phyloP scores from a whole-genome alignment of 176 grass and related monocot genomes.

The Bothriochloa decipiens region DNA sequence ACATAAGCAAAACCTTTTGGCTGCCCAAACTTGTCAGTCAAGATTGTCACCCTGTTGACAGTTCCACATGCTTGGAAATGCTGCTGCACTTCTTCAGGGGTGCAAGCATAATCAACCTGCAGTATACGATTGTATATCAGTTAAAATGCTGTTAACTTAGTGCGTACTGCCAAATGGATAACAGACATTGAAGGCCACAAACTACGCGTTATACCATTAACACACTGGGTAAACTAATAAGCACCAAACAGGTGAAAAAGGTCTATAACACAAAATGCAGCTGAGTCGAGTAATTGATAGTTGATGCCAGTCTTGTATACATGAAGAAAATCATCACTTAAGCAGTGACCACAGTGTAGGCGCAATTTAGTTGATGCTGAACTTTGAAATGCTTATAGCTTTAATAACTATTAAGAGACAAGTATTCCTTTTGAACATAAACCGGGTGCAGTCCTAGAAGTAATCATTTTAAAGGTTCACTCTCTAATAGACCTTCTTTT shows the following conservation, averaged over 20 bases:
- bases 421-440: background rate
- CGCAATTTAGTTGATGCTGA: background rate
- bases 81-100: constrained; percentile 69
- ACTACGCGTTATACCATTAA: background rate
- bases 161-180: background rate
- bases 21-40: constrained; percentile 70
- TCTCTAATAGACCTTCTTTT: background rate
- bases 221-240: background rate
- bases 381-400: background rate
- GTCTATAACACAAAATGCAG: background rate
- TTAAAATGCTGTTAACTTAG: background rate
- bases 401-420: background rate
- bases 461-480: constrained; percentile 7
- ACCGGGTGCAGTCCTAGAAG: background rate
- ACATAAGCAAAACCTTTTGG: constrained; percentile 72
- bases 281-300: background rate
- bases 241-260: background rate
- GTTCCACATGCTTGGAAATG: constrained; percentile 75
- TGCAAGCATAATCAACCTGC: constrained; percentile 69
- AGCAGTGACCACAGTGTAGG: background rate
- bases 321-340: background rate
- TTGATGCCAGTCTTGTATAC: background rate
- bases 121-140: constrained; percentile 18
- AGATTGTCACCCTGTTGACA: constrained; percentile 64
- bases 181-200: background rate